Conservation (phyloP, 176 grass and related monocot genomes). For the Oryza glumipatula region DNA sequence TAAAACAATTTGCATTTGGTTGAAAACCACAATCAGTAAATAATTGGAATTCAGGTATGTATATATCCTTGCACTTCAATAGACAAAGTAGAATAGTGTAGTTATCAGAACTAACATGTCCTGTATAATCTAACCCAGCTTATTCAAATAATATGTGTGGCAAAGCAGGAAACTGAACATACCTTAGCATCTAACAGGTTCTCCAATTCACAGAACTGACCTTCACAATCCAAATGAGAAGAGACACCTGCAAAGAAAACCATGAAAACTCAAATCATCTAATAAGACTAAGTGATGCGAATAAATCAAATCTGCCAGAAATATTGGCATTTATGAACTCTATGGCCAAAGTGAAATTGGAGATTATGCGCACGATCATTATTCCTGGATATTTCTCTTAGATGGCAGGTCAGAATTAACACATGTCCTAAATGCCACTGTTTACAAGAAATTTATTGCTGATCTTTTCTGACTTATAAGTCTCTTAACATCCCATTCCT, state of each 20-base stretch:
- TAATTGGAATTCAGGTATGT: background rate
- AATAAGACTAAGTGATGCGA: conserved; percentile 14
- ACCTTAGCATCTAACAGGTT: conserved; percentile 83
- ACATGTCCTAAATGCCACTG: conserved; percentile 20
- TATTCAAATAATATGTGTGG: background rate
- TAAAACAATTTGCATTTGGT: background rate
- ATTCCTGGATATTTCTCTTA: conserved; percentile 23
- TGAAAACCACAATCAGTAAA: conserved; percentile 19
- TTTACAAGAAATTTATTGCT: conserved; percentile 1
- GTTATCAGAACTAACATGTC: background rate
- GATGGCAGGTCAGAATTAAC: conserved; percentile 9
- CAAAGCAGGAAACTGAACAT: conserved; percentile 29
- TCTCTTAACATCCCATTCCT: background rate
- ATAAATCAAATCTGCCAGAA: conserved; percentile 4
- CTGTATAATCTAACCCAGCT: conserved; percentile 20
- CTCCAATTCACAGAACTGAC: conserved; percentile 78
- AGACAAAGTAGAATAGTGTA: conserved; percentile 10
- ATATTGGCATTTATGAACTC: conserved; percentile 11
- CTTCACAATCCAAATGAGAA: conserved; percentile 74
- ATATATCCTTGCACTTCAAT: conserved; percentile 28
- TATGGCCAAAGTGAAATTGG: conserved; percentile 1
- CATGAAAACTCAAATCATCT: conserved; percentile 22
- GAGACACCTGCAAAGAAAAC: conserved; percentile 55
- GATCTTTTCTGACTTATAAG: background rate
- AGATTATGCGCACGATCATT: conserved; percentile 2